These are phyloP conservation scores for Suillus bovinus DNA, from an alignment of 768 basidiomycete genomes.

Conservation along the genomic window DNA sequence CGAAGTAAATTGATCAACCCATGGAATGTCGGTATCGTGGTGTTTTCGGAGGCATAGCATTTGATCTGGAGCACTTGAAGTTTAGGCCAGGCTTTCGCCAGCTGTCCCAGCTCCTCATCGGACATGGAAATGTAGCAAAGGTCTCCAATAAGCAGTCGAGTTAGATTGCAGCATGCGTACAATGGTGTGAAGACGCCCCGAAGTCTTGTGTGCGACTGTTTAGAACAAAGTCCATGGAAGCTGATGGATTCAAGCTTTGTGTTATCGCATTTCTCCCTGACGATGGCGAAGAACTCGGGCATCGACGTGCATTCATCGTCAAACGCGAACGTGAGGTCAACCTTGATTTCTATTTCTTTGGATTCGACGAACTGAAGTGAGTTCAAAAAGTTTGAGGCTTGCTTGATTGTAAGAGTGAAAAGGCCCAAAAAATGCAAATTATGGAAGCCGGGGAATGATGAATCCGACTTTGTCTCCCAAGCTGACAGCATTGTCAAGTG, in stretches of 20 bases:
- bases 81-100: constrained; percentile 23
- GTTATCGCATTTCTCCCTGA: not conserved
- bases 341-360: not conserved
- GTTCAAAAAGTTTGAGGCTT: not conserved
- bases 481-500: not conserved
- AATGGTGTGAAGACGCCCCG: not conserved
- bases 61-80: constrained; percentile 22
- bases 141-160: constrained; percentile 7
- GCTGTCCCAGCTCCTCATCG: constrained; percentile 17
- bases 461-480: not conserved
- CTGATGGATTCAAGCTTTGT: not conserved
- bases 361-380: not conserved
- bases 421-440: not conserved
- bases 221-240: not conserved
- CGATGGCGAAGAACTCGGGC: not conserved
- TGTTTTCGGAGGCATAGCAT: constrained; percentile 13
- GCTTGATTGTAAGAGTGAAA: not conserved
- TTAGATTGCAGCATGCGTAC: not conserved
- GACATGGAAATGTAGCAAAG: constrained; percentile 14
- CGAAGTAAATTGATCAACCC: constrained; percentile 14
- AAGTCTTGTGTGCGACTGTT: not conserved
- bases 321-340: rapidly evolving
- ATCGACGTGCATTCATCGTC: not conserved
- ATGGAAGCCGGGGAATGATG: not conserved
- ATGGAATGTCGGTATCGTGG: constrained; percentile 20